Conservation (phyloP, 352 stramenopile species). For the Globisporangium irregulare region DNA sequence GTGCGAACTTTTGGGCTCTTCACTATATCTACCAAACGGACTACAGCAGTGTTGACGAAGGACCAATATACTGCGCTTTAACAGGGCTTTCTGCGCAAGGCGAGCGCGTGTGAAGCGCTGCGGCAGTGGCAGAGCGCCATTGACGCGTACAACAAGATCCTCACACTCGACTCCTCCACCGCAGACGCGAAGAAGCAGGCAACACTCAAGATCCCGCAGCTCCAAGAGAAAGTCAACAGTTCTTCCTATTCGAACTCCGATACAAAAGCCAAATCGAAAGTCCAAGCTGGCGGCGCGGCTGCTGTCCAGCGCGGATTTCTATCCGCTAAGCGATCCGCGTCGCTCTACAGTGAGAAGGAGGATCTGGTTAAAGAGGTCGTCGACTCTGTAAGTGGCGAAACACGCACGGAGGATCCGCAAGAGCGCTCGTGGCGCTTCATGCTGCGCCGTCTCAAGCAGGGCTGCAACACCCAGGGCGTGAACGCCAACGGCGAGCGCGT, state of each 20-base stretch:
- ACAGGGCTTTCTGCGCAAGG: slow-evolving; percentile 87
- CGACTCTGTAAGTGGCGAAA: slow-evolving; percentile 18
- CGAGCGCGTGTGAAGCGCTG: slow-evolving; percentile 72
- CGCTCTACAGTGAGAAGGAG: slow-evolving; percentile 68
- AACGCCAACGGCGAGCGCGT: slow-evolving; percentile 57
- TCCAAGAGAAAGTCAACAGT: neutral
- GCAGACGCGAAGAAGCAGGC: slow-evolving; percentile 71
- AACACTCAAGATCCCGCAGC: slow-evolving; percentile 15
- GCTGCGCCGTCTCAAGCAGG: slow-evolving; percentile 56
- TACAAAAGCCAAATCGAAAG: slow-evolving; percentile 11
- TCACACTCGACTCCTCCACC: slow-evolving; percentile 47
- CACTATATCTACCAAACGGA: too few relatives aligned
- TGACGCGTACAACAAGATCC: slow-evolving; percentile 68
- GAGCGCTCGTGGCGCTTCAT: slow-evolving; percentile 62
- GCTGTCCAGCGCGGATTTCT: slow-evolving; percentile 57
- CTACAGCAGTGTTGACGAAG: neutral
- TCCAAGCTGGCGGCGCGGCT: slow-evolving; percentile 4
- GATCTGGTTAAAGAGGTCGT: slow-evolving; percentile 30
- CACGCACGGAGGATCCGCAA: slow-evolving; percentile 27
- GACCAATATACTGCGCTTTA: neutral
- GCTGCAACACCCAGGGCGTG: slow-evolving; percentile 48
- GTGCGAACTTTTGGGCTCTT: neutral
- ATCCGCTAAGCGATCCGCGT: slow-evolving; percentile 23
- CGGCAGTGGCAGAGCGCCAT: slow-evolving; percentile 60
- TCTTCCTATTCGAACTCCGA: neutral